These are phyloP conservation scores for Cucumis sativus DNA, from an alignment of 306 rosid genomes.

Conservation along the genomic window DNA sequence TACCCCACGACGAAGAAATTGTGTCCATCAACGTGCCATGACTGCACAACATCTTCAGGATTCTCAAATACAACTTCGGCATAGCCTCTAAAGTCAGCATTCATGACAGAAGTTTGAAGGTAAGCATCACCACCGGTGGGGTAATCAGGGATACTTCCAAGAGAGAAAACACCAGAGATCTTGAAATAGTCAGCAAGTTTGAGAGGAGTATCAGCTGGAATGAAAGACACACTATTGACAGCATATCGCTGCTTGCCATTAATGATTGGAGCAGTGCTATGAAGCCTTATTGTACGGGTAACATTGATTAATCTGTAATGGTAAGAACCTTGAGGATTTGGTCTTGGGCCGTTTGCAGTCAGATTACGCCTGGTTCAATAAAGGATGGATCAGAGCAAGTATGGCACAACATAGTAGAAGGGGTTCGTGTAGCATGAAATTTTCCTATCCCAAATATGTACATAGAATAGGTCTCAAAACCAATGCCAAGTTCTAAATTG, in stretches of 20 bases:
- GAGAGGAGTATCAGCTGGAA: slow-evolving; percentile 70
- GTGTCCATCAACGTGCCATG: slow-evolving; percentile 82
- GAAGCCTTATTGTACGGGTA: slow-evolving; percentile 54
- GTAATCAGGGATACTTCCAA: slow-evolving; percentile 44
- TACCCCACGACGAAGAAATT: slow-evolving; percentile 76
- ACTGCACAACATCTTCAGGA: slow-evolving; percentile 53
- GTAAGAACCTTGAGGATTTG: slow-evolving; percentile 89
- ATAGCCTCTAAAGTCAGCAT: slow-evolving; percentile 52
- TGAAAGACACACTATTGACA: slow-evolving; percentile 64
- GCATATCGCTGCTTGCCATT: slow-evolving; percentile 77
- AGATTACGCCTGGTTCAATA: slow-evolving; percentile 47
- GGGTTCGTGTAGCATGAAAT: neutral
- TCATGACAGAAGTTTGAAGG: slow-evolving; percentile 72
- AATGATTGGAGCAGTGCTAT: slow-evolving; percentile 53
- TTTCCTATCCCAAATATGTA: neutral
- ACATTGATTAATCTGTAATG: slow-evolving; percentile 71
- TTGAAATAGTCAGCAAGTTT: slow-evolving; percentile 79
- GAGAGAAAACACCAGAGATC: slow-evolving; percentile 54
- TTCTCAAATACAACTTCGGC: slow-evolving; percentile 66
- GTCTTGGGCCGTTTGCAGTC: slow-evolving; percentile 94
- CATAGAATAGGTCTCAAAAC: neutral
- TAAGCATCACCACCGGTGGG: slow-evolving; percentile 52
- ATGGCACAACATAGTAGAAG: neutral
- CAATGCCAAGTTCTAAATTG: neutral
- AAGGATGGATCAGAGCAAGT: neutral